Evolutionary conservation across 2,329 filamentous ascomycete species (phyloP).

Genomic region (Thyridium curvatum): DNA sequence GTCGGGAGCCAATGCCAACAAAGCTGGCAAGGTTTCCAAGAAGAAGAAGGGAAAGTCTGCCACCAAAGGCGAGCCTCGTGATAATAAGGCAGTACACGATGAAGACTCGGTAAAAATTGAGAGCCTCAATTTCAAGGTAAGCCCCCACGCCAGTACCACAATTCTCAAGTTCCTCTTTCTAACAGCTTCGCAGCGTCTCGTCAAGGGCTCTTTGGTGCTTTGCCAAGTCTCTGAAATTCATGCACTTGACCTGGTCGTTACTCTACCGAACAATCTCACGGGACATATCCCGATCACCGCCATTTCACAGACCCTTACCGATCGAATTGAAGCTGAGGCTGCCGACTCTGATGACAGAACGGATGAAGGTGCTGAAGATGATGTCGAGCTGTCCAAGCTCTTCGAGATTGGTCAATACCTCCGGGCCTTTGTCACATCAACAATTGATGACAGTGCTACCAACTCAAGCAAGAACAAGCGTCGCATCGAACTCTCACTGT

Average conservation of each 20-base stretch:
- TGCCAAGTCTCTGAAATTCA: constrained; percentile 82
- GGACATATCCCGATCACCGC: constrained; percentile 89
- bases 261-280: constrained; percentile 86
- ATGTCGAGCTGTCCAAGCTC: constrained; percentile 66
- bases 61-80: constrained; percentile 35
- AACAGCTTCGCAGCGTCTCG: constrained; percentile 55
- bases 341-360: constrained; percentile 49
- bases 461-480: constrained; percentile 60
- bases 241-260: constrained; percentile 68
- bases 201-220: constrained; percentile 80
- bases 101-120: constrained; percentile 67
- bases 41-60: constrained; percentile 51
- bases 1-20: constrained; percentile 43
- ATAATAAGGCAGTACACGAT: constrained; percentile 45
- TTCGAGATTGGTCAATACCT: constrained; percentile 85
- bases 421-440: constrained; percentile 76
- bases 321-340: constrained; percentile 65
- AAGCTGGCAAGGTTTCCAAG: constrained; percentile 35
- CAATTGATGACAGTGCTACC: constrained; percentile 53
- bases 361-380: constrained; percentile 38
- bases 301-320: constrained; percentile 75
- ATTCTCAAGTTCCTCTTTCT: constrained; percentile 10
- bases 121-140: constrained; percentile 82
- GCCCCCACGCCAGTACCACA: constrained; percentile 14
- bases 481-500: constrained; percentile 80